A percentile compares a stretch with the other conserved stretches of the same genome.
Evolutionary conservation across 1,139 yeast genomes (phyloP).

Genomic region (Saccharomyces hybrid): DNA sequence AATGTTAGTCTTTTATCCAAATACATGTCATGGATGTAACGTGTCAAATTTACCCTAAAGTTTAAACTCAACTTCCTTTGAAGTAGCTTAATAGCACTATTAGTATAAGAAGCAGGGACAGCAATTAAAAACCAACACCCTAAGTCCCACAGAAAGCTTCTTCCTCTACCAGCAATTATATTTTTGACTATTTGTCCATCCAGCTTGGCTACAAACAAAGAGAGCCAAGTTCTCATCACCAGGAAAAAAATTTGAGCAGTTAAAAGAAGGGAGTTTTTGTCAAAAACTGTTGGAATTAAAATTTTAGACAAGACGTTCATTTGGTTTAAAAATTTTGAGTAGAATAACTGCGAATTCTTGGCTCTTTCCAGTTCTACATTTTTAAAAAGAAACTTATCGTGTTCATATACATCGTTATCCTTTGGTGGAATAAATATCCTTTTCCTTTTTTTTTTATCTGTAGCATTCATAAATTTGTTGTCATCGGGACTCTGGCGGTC

Average conservation of each 20-base stretch:
- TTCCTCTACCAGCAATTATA: constrained; percentile 75
- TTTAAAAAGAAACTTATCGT: constrained; percentile 36
- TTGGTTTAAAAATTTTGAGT: constrained; percentile 67
- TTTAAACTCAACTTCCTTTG: constrained; percentile 73
- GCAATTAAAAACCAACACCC: constrained; percentile 85
- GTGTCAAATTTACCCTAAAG: constrained; percentile 74
- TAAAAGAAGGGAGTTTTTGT: constrained; percentile 61
- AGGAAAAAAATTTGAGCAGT: constrained; percentile 69
- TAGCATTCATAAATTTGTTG: constrained; percentile 14
- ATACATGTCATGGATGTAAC: constrained; percentile 87
- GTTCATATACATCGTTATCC: constrained; percentile 36
- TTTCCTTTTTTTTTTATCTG: constrained; percentile 26
- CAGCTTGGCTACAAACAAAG: constrained; percentile 75
- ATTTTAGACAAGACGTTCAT: constrained; percentile 73
- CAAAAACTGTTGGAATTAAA: constrained; percentile 64
- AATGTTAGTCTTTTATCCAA: constrained; percentile 75
- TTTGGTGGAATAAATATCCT: constrained; percentile 35
- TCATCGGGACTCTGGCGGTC: constrained; percentile 7
- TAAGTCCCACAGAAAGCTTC: constrained; percentile 67
- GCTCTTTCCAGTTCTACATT: constrained; percentile 32
- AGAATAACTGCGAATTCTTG: constrained; percentile 37
- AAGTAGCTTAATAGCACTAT: constrained; percentile 79
- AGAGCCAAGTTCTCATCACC: constrained; percentile 78
- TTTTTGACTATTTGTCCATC: constrained; percentile 92
- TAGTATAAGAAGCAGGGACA: constrained; percentile 88